Base-by-base conservation (phyloP, 345 rosid species). In the Brassica incana region DNA sequence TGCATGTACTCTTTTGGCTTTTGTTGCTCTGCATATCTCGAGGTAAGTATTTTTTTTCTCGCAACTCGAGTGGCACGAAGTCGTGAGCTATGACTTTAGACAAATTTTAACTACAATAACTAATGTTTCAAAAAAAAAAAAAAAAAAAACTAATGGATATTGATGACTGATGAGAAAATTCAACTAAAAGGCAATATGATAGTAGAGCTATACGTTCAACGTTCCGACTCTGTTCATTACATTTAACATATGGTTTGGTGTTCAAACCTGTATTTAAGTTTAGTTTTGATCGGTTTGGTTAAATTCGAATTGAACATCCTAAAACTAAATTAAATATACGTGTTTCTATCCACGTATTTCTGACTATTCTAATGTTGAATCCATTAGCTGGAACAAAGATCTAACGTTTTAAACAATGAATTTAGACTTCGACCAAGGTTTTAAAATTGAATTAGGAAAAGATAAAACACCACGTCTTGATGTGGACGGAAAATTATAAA, bases 41-140 rank as follows among this genome's bases (percentile, higher is more conserved):
- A 68, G 32, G 62, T 69, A 10, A 43, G 16, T 12, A 33, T 9
- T 45, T 67, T 18, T 58, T 3, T 75, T 45, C 14, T 58, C 5
- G 23, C 52, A 45, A 8, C 50, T 69, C 80, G 36, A 48, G 80
- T 8, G 27, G 10, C n/a, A 10, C 5, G 8, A 62, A 4, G 65
- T 10, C 65, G 67, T 32, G 60, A 61, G 35, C 63, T 65, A 2
- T 52, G 27, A 65, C 78, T 50, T 75, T 77, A 9, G 64, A 61
- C 14, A 8, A 4, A 20, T 2, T 38, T 40, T 60, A 16, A 48
- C 54, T 48, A 48, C 48, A 38, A 38, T 0, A 36, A 27, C 20
- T 56, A n/a, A n/a, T n/a, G n/a, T n/a, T n/a, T n/a, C n/a, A n/a
- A n/a, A n/a, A n/a, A n/a, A n/a, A n/a, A n/a, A n/a, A n/a, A n/a